Conservation (phyloP, 805 yeast genomes). For the Wickerhamiella occidentalis region DNA sequence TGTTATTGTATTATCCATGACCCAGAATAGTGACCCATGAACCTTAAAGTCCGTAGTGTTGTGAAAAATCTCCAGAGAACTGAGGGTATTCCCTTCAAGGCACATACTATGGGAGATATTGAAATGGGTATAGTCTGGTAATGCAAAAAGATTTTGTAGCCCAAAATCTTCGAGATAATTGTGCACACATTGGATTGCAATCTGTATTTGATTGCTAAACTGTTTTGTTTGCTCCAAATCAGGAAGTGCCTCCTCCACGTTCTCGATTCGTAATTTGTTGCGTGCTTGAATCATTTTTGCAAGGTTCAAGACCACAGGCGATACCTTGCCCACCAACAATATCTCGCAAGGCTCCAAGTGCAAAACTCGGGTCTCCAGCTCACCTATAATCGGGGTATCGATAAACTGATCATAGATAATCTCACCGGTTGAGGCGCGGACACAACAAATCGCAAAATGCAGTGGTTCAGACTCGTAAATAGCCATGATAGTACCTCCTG, state of each 20-base stretch:
- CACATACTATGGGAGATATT: slow-evolving; percentile 37
- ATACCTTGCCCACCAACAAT: slow-evolving; percentile 34
- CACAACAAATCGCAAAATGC: slow-evolving; percentile 42
- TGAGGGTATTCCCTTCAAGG: slow-evolving; percentile 52
- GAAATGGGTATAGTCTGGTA: slow-evolving; percentile 44
- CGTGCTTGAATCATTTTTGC: slow-evolving; percentile 8
- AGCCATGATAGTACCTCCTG: slow-evolving; percentile 23
- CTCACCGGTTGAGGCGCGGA: slow-evolving; percentile 65
- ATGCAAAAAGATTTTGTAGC: slow-evolving; percentile 43
- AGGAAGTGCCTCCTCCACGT: slow-evolving; percentile 12
- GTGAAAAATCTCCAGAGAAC: slow-evolving; percentile 60
- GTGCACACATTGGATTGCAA: slow-evolving; percentile 25
- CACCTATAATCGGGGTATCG: slow-evolving; percentile 46
- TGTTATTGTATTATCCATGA: slow-evolving; percentile 70
- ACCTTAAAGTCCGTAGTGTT: slow-evolving; percentile 46
- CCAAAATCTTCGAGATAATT: slow-evolving; percentile 51
- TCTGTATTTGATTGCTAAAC: not conserved
- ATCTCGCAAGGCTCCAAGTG: slow-evolving; percentile 73
- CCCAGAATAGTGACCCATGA: slow-evolving; percentile 66
- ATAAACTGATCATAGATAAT: slow-evolving; percentile 57
- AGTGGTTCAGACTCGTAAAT: slow-evolving; percentile 14
- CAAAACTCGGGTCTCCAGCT: slow-evolving; percentile 59
- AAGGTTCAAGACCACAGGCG: slow-evolving; percentile 21
- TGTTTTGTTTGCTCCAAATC: not conserved
- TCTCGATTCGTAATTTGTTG: slow-evolving; percentile 15